Evolutionary conservation across 2,329 filamentous ascomycete species (phyloP).

Genomic region (Hypoxylon sp.): DNA sequence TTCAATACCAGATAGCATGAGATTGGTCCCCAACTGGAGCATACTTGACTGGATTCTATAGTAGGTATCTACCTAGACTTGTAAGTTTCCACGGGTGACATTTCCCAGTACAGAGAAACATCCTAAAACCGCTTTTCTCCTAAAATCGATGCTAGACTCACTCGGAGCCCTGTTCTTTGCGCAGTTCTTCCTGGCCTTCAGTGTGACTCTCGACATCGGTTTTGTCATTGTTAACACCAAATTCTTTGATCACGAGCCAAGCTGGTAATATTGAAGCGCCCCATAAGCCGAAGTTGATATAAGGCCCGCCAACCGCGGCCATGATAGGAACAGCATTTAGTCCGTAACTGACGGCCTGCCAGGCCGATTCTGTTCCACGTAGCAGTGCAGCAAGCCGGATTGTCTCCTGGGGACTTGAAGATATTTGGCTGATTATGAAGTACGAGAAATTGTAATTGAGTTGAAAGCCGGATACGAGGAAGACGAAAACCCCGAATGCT

Average conservation of each 20-base stretch:
- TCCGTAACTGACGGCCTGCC: slow-evolving; percentile 81
- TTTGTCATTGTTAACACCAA: slow-evolving; percentile 58
- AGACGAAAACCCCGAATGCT: slow-evolving; percentile 76
- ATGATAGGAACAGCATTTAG: slow-evolving; percentile 73
- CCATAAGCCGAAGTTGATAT: slow-evolving; percentile 80
- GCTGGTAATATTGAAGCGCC: slow-evolving; percentile 73
- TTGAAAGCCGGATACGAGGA: slow-evolving; percentile 78
- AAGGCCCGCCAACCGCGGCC: slow-evolving; percentile 75
- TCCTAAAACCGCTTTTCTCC: background rate
- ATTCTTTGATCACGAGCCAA: slow-evolving; percentile 74
- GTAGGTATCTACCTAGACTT: too few species aligned
- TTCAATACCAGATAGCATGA: background rate
- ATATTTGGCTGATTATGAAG: slow-evolving; percentile 78
- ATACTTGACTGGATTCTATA: too few species aligned
- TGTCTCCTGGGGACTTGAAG: slow-evolving; percentile 72
- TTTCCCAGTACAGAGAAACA: background rate
- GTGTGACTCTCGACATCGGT: slow-evolving; percentile 21
- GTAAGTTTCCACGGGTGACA: background rate
- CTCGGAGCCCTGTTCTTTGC: slow-evolving; percentile 16
- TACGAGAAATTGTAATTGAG: slow-evolving; percentile 82
- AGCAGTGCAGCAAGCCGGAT: slow-evolving; percentile 78
- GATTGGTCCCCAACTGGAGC: too few species aligned
- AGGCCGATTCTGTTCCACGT: slow-evolving; percentile 79
- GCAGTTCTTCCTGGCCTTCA: slow-evolving; percentile 19
- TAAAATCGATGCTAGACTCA: background rate